These are phyloP conservation scores for Penicillium cosmopolitanum DNA, from an alignment of 495 filamentous ascomycete species.

Conservation along the genomic window DNA sequence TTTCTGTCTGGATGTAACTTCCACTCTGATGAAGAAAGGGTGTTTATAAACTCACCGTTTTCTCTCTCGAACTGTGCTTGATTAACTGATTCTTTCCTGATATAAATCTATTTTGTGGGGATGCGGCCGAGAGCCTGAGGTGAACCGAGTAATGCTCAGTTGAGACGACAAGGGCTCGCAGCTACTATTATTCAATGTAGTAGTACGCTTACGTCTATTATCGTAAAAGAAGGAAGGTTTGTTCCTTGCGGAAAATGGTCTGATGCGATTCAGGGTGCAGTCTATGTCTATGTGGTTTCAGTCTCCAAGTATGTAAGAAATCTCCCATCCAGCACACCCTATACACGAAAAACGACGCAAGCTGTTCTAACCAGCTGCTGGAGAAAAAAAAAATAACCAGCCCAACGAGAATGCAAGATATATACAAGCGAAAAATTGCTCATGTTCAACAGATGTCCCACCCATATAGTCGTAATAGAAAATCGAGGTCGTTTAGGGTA, in stretches of 20 bases:
- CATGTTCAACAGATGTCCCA: slow-evolving; percentile 18
- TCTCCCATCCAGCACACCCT: slow-evolving; percentile 18
- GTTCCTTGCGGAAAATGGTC: slow-evolving; percentile 23
- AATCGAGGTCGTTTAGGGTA: slow-evolving; percentile 9
- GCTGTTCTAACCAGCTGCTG: background rate
- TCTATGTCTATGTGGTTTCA: slow-evolving; percentile 32
- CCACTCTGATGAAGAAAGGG: slow-evolving; percentile 23
- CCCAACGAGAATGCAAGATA: slow-evolving; percentile 30
- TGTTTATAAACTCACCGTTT: slow-evolving; percentile 43
- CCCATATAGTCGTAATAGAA: slow-evolving; percentile 20
- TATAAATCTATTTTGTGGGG: background rate
- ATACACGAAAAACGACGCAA: slow-evolving; percentile 6
- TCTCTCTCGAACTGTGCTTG: slow-evolving; percentile 20
- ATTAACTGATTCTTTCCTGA: slow-evolving; percentile 2
- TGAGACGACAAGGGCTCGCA: too few species aligned
- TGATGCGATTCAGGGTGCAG: slow-evolving; percentile 26
- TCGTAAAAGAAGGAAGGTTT: background rate
- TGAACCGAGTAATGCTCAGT: background rate
- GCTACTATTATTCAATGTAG: too few species aligned
- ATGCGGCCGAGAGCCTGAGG: background rate
- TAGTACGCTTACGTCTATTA: too few species aligned
- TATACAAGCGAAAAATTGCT: slow-evolving; percentile 31
- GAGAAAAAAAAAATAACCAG: slow-evolving; percentile 12
- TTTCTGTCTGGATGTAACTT: slow-evolving; percentile 26
- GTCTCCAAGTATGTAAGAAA: slow-evolving; percentile 17